Conservation (phyloP, 2,329 filamentous ascomycete genomes). For the Lecanosticta acicola region DNA sequence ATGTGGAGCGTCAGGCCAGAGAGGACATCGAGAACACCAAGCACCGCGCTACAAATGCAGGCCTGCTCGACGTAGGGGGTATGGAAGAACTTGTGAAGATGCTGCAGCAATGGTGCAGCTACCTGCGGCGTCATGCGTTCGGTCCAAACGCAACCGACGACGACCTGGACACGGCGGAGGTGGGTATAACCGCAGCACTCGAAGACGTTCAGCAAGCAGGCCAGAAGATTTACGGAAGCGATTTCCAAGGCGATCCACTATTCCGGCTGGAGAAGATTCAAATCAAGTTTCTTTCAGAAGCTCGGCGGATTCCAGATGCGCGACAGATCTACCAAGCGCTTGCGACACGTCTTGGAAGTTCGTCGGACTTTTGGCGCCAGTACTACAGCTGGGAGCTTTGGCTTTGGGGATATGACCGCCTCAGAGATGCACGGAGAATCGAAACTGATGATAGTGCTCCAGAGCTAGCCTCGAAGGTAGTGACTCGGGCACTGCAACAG, state of each 20-base stretch:
- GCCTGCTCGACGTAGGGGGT: slow-evolving; percentile 76
- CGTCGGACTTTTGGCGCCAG: slow-evolving; percentile 87
- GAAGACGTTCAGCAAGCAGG: slow-evolving; percentile 77
- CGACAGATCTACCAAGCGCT: slow-evolving; percentile 69
- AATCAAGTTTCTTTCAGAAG: slow-evolving; percentile 85
- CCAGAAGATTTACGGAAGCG: slow-evolving; percentile 67
- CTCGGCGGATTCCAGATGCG: slow-evolving; percentile 69
- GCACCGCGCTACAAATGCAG: slow-evolving; percentile 80
- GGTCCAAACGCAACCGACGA: slow-evolving; percentile 68
- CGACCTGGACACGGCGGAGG: slow-evolving; percentile 78
- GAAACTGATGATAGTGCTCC: slow-evolving; percentile 57
- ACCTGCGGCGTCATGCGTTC: slow-evolving; percentile 80
- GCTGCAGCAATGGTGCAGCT: slow-evolving; percentile 91
- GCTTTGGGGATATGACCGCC: slow-evolving; percentile 55
- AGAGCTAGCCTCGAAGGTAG: slow-evolving; percentile 65
- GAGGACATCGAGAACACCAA: slow-evolving; percentile 83
- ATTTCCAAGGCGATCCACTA: slow-evolving; percentile 78
- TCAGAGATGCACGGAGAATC: slow-evolving; percentile 46
- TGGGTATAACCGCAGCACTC: slow-evolving; percentile 77
- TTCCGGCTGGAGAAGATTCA: slow-evolving; percentile 88
- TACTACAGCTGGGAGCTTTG: slow-evolving; percentile 92
- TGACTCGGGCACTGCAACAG: slow-evolving; percentile 62
- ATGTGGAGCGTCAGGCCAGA: slow-evolving; percentile 70
- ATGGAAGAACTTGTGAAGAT: slow-evolving; percentile 86
- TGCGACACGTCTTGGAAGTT: slow-evolving; percentile 63